Conservation (phyloP, 768 basidiomycete genomes). For the Amanita rubescens region DNA sequence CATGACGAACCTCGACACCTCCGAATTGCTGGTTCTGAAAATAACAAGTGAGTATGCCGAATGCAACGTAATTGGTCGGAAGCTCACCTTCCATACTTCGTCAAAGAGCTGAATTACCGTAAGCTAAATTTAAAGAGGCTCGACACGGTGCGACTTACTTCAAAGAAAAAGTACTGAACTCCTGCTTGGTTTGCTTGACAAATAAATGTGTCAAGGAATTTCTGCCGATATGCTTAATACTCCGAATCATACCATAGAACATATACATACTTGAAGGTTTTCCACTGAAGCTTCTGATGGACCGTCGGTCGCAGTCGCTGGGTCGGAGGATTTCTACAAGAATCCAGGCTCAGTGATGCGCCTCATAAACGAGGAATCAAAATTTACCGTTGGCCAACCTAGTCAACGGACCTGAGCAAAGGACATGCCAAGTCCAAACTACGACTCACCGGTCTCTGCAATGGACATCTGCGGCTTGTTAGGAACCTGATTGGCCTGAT, state of each 20-base stretch:
- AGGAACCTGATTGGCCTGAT: constrained; percentile 41
- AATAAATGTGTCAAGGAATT: constrained; percentile 79
- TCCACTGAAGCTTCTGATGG: constrained; percentile 51
- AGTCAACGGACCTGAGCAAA: neutral
- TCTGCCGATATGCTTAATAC: constrained; percentile 29
- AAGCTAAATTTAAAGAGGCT: neutral
- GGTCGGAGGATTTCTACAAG: constrained; percentile 50
- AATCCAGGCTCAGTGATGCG: constrained; percentile 1
- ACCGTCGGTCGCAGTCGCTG: constrained; percentile 55
- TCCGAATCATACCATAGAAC: neutral
- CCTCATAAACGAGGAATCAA: neutral
- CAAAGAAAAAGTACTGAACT: constrained; percentile 86
- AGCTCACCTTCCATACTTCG: constrained; percentile 70
- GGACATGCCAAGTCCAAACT: constrained; percentile 13
- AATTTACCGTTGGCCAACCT: constrained; percentile 58
- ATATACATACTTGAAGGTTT: constrained; percentile 47
- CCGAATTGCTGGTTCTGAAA: constrained; percentile 54
- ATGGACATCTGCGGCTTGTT: constrained; percentile 84
- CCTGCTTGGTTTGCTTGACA: constrained; percentile 80
- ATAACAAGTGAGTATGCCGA: neutral
- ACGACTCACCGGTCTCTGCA: constrained; percentile 71
- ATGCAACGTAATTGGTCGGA: constrained; percentile 3
- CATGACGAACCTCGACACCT: constrained; percentile 51
- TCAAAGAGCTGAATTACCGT: constrained; percentile 53
- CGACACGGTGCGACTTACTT: constrained; percentile 31